Conservation (phyloP, 805 yeast genomes). For the Wickerhamiella musiphila region DNA sequence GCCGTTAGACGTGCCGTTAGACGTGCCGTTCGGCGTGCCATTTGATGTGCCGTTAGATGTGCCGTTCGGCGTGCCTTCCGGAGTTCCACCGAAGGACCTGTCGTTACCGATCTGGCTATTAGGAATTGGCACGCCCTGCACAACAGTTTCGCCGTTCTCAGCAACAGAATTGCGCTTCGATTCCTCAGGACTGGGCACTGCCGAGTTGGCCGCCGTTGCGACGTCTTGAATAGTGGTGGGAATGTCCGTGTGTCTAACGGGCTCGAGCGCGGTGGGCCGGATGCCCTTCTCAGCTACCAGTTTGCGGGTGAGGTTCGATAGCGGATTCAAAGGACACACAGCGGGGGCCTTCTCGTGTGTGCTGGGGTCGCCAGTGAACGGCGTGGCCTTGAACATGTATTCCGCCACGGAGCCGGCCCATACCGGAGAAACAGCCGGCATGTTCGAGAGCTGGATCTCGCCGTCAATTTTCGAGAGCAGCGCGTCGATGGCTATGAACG, state of each 20-base stretch:
- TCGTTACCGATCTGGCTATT: no score
- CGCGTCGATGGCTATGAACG: constrained; percentile 58
- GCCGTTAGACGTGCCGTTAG: not conserved
- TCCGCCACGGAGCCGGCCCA: constrained; percentile 9
- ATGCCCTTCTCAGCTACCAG: not conserved
- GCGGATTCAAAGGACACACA: not conserved
- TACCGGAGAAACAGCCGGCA: constrained; percentile 11
- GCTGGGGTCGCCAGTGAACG: constrained; percentile 10
- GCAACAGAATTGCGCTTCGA: not conserved
- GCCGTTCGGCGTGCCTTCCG: not conserved
- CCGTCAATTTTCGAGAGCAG: constrained; percentile 15
- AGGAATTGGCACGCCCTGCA: not conserved
- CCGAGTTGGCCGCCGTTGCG: not conserved
- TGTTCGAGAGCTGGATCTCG: constrained; percentile 10
- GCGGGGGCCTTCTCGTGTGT: constrained; percentile 1
- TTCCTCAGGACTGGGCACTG: not conserved
- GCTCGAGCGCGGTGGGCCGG: not conserved
- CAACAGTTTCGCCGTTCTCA: not conserved
- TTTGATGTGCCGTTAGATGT: not conserved
- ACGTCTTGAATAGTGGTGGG: not conserved
- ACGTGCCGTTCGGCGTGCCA: not conserved
- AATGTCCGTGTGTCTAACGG: constrained; percentile 1
- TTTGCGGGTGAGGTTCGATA: not conserved
- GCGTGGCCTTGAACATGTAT: constrained; percentile 8
- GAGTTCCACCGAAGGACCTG: not conserved